A percentile compares a stretch with the other conserved stretches of the same genome.
Evolutionary conservation across 768 basidiomycete species (phyloP).

Genomic region (Pulveroboletus sp.): DNA sequence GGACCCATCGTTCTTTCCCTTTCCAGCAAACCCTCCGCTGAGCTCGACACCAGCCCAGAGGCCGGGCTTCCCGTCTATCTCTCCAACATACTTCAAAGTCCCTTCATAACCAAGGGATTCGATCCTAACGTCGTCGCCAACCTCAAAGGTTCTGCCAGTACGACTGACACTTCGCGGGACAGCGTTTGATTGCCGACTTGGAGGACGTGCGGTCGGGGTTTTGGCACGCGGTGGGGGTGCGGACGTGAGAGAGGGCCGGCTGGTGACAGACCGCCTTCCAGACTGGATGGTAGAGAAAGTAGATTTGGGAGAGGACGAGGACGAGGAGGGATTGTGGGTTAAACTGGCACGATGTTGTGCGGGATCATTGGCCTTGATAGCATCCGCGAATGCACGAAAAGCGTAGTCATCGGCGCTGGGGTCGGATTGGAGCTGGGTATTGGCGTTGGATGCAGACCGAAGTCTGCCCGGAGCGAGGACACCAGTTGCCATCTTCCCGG

Average conservation of each 20-base stretch:
- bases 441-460: conserved; percentile 57
- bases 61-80: conserved; percentile 85
- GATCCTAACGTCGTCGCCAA: conserved; percentile 81
- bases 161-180: conserved; percentile 45
- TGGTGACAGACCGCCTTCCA: conserved; percentile 43
- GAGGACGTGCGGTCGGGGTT: conserved; percentile 54
- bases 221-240: conserved; percentile 43
- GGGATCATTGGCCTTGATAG: conserved; percentile 77
- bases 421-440: conserved; percentile 32
- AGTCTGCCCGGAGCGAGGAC: conserved; percentile 72
- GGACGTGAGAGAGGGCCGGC: conserved; percentile 61
- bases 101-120: conserved; percentile 90
- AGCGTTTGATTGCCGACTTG: conserved; percentile 64
- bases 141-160: conserved; percentile 46
- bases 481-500: conserved; percentile 38
- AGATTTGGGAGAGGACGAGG: conserved; percentile 44
- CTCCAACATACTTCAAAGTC: conserved; percentile 70
- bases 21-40: conserved; percentile 76
- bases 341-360: conserved; percentile 55
- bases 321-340: conserved; percentile 35
- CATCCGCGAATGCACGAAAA: conserved; percentile 71
- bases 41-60: conserved; percentile 94
- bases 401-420: conserved; percentile 50
- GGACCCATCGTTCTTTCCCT: conserved; percentile 93
- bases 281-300: conserved; percentile 38